Conservation (phyloP, 805 yeast genomes). For the Torulaspora franciscae region DNA sequence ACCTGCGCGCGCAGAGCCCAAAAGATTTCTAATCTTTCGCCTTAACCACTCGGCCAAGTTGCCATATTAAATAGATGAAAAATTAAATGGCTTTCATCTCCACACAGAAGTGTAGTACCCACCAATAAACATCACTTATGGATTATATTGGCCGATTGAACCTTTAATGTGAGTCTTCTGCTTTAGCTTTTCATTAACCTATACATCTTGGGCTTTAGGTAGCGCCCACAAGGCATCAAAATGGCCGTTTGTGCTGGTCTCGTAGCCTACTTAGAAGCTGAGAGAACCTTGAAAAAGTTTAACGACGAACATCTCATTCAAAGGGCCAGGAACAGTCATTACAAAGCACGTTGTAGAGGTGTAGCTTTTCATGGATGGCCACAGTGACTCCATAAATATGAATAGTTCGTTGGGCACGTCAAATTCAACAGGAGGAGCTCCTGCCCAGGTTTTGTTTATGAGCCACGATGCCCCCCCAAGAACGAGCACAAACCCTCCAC, state of each 20-base stretch:
- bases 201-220: too few species aligned
- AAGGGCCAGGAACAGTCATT: too few species aligned
- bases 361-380: slow-evolving; percentile 8
- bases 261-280: too few species aligned
- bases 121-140: too few species aligned
- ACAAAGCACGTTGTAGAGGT: not conserved
- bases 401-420: slow-evolving; percentile 3
- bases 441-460: slow-evolving; percentile 14
- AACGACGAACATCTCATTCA: too few species aligned
- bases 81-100: not conserved
- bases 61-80: slow-evolving; percentile 22
- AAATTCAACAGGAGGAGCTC: slow-evolving; percentile 3
- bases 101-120: too few species aligned
- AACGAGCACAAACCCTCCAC: slow-evolving; percentile 9
- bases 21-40: slow-evolving; percentile 55
- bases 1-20: slow-evolving; percentile 54
- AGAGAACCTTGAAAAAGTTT: too few species aligned
- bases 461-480: slow-evolving; percentile 13
- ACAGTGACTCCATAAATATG: slow-evolving; percentile 1
- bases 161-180: too few species aligned
- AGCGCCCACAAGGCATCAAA: too few species aligned
- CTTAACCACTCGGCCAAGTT: slow-evolving; percentile 59
- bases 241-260: too few species aligned
- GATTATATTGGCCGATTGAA: too few species aligned
- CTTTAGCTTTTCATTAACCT: too few species aligned